Percentiles rank a stretch among this genome's conserved stretches.
phyloP scores from a whole-genome alignment of 2,329 filamentous ascomycete species.

The Macrophomina tecta region DNA sequence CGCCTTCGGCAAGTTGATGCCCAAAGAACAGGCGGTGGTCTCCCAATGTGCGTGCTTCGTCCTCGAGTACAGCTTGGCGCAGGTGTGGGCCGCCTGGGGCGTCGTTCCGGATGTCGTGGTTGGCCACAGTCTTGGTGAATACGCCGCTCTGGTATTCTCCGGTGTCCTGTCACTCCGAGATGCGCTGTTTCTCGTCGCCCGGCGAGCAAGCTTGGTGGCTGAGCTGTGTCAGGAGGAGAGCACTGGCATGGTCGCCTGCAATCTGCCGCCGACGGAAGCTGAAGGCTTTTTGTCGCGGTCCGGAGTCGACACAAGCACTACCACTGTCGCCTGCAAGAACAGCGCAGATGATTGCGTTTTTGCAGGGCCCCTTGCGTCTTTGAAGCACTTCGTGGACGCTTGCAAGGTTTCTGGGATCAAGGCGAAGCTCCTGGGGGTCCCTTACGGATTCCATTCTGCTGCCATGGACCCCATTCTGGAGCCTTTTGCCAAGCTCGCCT shows the following conservation, averaged over 20 bases:
- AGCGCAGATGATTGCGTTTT: constrained; percentile 29
- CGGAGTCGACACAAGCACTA: too few relatives aligned
- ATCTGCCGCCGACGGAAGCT: constrained; percentile 24
- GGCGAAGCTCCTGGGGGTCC: constrained; percentile 33
- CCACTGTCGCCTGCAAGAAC: constrained; percentile 32
- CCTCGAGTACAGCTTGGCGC: constrained; percentile 41
- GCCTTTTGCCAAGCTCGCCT: constrained; percentile 28
- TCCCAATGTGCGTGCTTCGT: constrained; percentile 41
- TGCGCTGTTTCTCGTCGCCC: background rate
- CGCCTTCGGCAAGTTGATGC: background rate
- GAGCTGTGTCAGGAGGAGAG: constrained; percentile 33
- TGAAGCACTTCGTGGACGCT: constrained; percentile 31
- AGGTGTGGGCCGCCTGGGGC: constrained; percentile 36
- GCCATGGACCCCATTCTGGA: constrained; percentile 37
- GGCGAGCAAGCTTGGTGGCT: constrained; percentile 25
- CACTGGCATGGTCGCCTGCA: constrained; percentile 35
- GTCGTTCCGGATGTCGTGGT: constrained; percentile 28
- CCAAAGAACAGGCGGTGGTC: constrained; percentile 31
- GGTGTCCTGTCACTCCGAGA: constrained; percentile 5
- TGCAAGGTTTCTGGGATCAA: constrained; percentile 30
- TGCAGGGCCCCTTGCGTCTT: constrained; percentile 28
- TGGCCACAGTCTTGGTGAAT: constrained; percentile 31
- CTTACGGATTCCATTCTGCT: constrained; percentile 37
- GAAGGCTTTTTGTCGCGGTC: background rate
- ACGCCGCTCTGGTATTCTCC: constrained; percentile 18